phyloP scores from a whole-genome alignment of 2,329 filamentous ascomycete species.

The Grosmannia clavigera region DNA sequence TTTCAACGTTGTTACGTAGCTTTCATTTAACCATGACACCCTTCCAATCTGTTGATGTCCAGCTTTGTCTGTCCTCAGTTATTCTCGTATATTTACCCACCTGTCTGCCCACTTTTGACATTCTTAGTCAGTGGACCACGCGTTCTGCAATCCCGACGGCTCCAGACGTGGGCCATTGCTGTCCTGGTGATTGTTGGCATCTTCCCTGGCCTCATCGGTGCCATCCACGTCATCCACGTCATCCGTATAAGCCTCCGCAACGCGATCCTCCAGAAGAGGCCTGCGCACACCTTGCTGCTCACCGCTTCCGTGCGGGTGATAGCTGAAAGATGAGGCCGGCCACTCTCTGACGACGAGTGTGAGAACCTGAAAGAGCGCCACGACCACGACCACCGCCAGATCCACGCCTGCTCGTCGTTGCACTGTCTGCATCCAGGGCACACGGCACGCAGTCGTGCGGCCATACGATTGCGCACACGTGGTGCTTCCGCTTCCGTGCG shows the following conservation, averaged over 20 bases:
- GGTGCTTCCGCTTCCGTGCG: constrained; percentile 15
- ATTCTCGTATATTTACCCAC: background rate
- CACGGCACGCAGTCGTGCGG: constrained; percentile 34
- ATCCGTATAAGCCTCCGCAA: background rate
- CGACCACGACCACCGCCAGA: constrained; percentile 38
- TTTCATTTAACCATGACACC: background rate
- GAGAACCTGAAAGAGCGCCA: constrained; percentile 44
- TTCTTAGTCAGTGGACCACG: background rate
- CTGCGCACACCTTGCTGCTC: background rate
- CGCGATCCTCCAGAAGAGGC: background rate
- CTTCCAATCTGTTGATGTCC: background rate
- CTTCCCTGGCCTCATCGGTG: background rate
- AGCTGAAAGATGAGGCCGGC: background rate
- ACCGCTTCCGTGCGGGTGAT: background rate
- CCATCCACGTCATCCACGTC: background rate
- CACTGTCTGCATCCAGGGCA: constrained; percentile 43
- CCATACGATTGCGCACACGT: constrained; percentile 32
- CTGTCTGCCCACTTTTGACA: background rate
- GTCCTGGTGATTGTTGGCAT: background rate
- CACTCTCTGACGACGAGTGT: background rate
- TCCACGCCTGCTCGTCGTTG: constrained; percentile 40
- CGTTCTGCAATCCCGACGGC: constrained; percentile 3
- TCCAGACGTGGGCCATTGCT: background rate
- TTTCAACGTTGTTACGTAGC: background rate
- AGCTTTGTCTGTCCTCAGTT: background rate